Evolutionary conservation across 1,284 basidiomycete genomes (phyloP), one percentile per base, ranked within the genome.

Genomic region (Afroboletus lepidellus): DNA sequence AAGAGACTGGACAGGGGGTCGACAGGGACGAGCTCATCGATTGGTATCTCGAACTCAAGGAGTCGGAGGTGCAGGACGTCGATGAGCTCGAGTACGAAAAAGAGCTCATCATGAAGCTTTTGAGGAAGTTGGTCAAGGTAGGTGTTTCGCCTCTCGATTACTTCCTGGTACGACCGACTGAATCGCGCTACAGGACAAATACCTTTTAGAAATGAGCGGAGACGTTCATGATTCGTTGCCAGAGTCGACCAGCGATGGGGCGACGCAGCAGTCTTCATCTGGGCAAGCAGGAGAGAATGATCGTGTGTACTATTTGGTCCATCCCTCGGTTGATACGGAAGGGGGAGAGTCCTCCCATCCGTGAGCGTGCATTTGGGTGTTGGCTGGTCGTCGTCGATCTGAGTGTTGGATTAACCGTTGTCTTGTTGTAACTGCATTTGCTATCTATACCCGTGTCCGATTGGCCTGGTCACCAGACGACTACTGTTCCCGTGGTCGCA

Each of bases 1-100:
- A 82, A 9, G 81, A 84, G 59, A 87, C 83, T 1, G 87, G 87
- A 23, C 79, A 75, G 42, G 95, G 95, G 11, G 74, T 97, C 23
- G 90, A 94, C 66, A 79, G 87, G 45, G 91, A 95, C 57, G 94
- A 95, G 64, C 78, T 99, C 41, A 87, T 97, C 55, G 92, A 97
- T 69, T 97, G 94, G 94, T 99, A 98, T 69, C 80, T 99, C 48
- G 94, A 99, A 74, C 75, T 84, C 57, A 88, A 84, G 69, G 97
- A 99, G 71, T 76, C 79, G 32, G 87, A 94, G 58, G 77, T 98
- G 43, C 83, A 90, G 57, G 85, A 87, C 44, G 79, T 94, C 15
- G 93, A 95, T 50, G 89, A 96, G 65, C 74, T 97, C n/a, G 93
- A 98, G 62, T 87, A 90, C 60, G 92, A 99, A 74, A 89, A 87